Evolutionary conservation across 345 rosid genomes (phyloP).

Genomic region (Turnera subulata): DNA sequence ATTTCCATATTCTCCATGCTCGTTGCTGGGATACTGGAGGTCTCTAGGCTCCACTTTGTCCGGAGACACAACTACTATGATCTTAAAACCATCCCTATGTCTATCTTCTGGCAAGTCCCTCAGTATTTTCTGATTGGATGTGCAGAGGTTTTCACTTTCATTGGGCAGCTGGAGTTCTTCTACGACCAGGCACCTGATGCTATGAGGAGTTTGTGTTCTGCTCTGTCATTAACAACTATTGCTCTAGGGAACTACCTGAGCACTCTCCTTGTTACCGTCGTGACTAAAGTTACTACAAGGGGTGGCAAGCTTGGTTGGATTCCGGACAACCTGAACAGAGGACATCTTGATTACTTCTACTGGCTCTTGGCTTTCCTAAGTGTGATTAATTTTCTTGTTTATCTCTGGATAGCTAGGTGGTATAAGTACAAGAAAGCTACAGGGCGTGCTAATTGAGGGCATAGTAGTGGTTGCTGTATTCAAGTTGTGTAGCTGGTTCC

Average conservation of each 20-base stretch:
- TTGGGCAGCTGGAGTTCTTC: conserved; percentile 85
- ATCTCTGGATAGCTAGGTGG: conserved; percentile 65
- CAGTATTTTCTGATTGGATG: conserved; percentile 83
- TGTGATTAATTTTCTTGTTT: conserved; percentile 60
- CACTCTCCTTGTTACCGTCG: conserved; percentile 61
- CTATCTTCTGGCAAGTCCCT: conserved; percentile 95
- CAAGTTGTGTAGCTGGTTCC: background rate
- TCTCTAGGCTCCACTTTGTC: conserved; percentile 50
- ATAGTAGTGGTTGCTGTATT: background rate
- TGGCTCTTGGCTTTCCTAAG: conserved; percentile 77
- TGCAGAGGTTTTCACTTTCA: conserved; percentile 82
- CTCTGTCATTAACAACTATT: conserved; percentile 68
- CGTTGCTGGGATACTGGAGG: conserved; percentile 65
- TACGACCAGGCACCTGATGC: conserved; percentile 98
- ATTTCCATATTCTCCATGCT: conserved; percentile 76
- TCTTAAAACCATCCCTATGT: conserved; percentile 45
- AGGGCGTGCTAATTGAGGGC: conserved; percentile 7
- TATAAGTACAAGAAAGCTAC: conserved; percentile 69
- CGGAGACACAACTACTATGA: conserved; percentile 55
- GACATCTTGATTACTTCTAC: conserved; percentile 86
- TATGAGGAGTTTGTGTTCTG: conserved; percentile 86
- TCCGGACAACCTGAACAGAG: conserved; percentile 68
- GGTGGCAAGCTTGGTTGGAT: conserved; percentile 81
- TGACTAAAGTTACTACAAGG: conserved; percentile 46
- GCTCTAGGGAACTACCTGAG: conserved; percentile 82